Base-by-base conservation (phyloP, 257 asterid species). In the Scutellaria barbata region DNA sequence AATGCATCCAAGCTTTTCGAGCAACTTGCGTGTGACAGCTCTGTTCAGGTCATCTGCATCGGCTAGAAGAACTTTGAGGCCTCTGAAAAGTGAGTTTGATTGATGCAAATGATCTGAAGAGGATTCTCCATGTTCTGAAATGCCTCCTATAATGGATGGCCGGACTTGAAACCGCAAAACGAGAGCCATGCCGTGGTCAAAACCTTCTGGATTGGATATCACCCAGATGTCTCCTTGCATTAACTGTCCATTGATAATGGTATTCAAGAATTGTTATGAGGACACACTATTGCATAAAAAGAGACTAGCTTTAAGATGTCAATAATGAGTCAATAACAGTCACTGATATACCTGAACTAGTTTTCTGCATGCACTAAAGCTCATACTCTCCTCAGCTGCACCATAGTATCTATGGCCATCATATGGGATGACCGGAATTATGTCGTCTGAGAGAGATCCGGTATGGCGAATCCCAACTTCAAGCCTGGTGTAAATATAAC, bases 221-320 rank as follows among this genome's bases (percentile, higher is more conserved):
- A 81, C 85, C 91, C 95, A 86, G 7, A 95, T 85, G 68, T 95
- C 97, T 57, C 99, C 99, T 85, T 92, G 97, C 99, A 95, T 95
- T 72, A 92, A 74, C 99, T 95, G 98, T 73, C 10, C 62, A 67
- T 63, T 43, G 11, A 51, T 17, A 60, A 57, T 10, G 65, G 52
- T 43, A 61, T 25, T 40, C 35, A 18, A 1, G 48, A 61, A 30
- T 58, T 63, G 37, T 10, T 59, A 14, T 48, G 42, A 64, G 57
- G 68, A 54, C 37, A 14, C 11, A 5, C 13, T 13, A 22, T n/a
- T 53, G 43, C 41, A 33, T 16, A 54, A 30, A 25, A 10, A 39
- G 13, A 6, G 4, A 60, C 46, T 14, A 33, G 61, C 12, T 20
- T n/a, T 10, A 20, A 52, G 35, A 30, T 30, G 35, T 30, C 35